Base-by-base conservation (phyloP, 2,329 filamentous ascomycete genomes). In the Alternaria tenuissima region DNA sequence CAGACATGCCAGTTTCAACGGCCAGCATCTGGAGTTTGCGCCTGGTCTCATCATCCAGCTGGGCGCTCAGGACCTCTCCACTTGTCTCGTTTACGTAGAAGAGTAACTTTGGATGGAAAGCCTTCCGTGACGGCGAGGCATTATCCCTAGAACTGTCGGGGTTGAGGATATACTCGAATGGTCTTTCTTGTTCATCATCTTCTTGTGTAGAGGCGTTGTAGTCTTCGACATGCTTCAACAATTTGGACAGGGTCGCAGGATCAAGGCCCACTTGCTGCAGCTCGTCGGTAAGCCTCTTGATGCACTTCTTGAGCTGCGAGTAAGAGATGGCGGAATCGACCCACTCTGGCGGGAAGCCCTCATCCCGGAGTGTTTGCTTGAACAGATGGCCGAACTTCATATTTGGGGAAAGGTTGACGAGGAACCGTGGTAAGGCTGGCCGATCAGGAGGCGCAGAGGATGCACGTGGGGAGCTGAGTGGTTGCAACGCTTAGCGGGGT, bases 351-450 rank as follows among this genome's bases (percentile, higher is more conserved):
- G 93, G 93, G 75, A 93, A 96, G 65, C 87, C 90, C 83, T 92
- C 90, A 65, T 83, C 86, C 64, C 86, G 83, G 63, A 96, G 84
- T 51, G 86, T 85, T 69, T 89, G 86, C 74, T 89, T 88, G 76
- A 93, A 95, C 72, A 89, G 86, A 75, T 91, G 91, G 28, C 89
- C 92, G 79, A 96, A 96, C 84, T 96, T 96, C 93, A 96, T 96
- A 64, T 57, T 61, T 51, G 30, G 38, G 32, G 32, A n/a, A 46
- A 5, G 51, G 30, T 24, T 6, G 56, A 16, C 43, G 36, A 49
- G 42, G 55, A 32, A 55, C 28, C 56, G 63, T 63, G 47, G 54
- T 60, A 62, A 65, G 64, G 62, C 66, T 65, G 67, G 64, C 71
- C 67, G 67, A 56, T 73, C 65, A 65, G 52, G 55, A 32, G 47